Percentiles rank a stretch among this genome's conserved stretches.
Evolutionary conservation across 345 rosid species (phyloP).

Genomic region (Sisymbrium irio): DNA sequence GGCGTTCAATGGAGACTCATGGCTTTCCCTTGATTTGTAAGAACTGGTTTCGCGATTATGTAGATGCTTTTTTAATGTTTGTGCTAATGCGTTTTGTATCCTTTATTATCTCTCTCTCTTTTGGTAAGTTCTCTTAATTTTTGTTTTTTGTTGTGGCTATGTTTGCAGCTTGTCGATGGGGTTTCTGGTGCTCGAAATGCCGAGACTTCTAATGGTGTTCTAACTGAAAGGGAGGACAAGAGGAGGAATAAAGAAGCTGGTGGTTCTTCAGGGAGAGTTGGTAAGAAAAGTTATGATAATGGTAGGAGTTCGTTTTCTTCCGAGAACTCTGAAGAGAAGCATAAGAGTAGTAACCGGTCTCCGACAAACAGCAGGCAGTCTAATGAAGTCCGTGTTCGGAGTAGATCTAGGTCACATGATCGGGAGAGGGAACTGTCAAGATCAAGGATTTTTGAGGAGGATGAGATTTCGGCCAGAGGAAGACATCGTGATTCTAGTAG

Average conservation of each 20-base stretch:
- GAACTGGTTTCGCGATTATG: conserved; percentile 52
- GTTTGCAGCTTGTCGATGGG: conserved; percentile 43
- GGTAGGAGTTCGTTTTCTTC: conserved; percentile 44
- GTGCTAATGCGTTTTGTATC: conserved; percentile 13
- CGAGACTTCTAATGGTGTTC: conserved; percentile 41
- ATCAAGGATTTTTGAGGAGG: conserved; percentile 45
- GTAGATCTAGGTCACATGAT: conserved; percentile 50
- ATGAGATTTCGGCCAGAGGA: conserved; percentile 43
- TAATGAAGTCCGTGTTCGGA: conserved; percentile 41
- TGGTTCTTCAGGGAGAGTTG: conserved; percentile 36
- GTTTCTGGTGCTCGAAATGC: conserved; percentile 11
- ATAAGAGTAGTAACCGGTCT: conserved; percentile 34
- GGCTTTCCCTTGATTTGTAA: conserved; percentile 79
- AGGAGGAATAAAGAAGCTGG: conserved; percentile 13
- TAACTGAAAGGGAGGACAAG: conserved; percentile 34
- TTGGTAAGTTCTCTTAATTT: conserved; percentile 14
- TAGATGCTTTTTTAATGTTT: conserved; percentile 14
- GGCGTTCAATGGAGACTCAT: conserved; percentile 75
- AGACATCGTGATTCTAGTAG: conserved; percentile 31
- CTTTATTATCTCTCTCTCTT: not conserved
- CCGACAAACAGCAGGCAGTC: conserved; percentile 38
- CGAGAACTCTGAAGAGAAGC: conserved; percentile 37
- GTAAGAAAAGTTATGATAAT: conserved; percentile 41
- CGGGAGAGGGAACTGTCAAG: conserved; percentile 53
- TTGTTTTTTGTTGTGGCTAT: conserved; percentile 1